Evolutionary conservation across 2,329 filamentous ascomycete species (phyloP), one percentile per base, ranked within the genome.

Genomic region (Colletotrichum higginsianum): DNA sequence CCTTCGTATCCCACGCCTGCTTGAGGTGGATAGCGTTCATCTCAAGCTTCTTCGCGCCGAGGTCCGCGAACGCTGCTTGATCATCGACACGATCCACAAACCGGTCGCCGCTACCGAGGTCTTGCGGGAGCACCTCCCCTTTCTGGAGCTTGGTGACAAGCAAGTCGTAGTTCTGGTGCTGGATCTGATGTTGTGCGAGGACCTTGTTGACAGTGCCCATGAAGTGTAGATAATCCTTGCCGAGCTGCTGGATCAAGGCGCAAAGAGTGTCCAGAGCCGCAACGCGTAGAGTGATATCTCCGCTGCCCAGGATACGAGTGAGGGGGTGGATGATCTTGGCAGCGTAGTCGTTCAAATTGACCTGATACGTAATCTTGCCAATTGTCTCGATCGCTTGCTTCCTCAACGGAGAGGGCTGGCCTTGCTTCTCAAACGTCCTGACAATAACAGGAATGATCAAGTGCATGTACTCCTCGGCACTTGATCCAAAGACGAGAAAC

Each of bases 391-490:
- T 98, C 0, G 96, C 96, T 30, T 92, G 91, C 81, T 95, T 97
- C 64, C 94, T 90, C 58, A 98, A 90, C 71, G 92, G 92, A 1
- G 89, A 85, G 9, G 95, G 94, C 74, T 97, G 94, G 13, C 93
- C 91, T 42, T 93, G 90, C 78, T 94, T 97, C 80, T 99, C 96
- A 78, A 99, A 98, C 60, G 98, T 93, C 55, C 93, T 91, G 11
- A 99, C 95, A 77, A 99, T 95, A 46, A 97, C 94, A 0, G 96
- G 96, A 62, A 99, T 94, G 75, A 99, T 98, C 63, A 99, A 87
- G 80, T 99, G 96, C 96, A 99, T 99, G 81, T 99, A 99, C 80
- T 99, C 96, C 80, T 99, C 96, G 13, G 93, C 94, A 78, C 95
- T 98, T 0, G 95, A 92, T 1, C 97, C 97, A 79, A 99, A 99